Evolutionary conservation across 2,329 filamentous ascomycete species (phyloP).

Genomic region (Xylaria sp.): DNA sequence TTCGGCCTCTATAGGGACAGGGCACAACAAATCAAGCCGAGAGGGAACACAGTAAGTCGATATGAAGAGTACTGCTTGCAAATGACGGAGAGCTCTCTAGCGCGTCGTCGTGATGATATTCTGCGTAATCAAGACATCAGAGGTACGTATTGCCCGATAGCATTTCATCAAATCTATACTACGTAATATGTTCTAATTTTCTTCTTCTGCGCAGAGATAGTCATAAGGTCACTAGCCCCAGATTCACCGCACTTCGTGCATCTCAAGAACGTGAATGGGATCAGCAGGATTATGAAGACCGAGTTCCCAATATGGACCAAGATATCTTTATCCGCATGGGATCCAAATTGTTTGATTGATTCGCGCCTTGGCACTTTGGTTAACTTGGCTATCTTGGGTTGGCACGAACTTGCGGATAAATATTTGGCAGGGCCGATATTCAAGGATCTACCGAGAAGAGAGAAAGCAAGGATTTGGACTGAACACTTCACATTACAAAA

Average conservation of each 20-base stretch:
- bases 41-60: conserved; percentile 19
- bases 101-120: conserved; percentile 24
- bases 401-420: conserved; percentile 32
- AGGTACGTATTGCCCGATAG: conserved; percentile 8
- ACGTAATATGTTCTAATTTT: background rate
- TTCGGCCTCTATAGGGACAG: conserved; percentile 12
- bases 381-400: conserved; percentile 34
- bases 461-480: conserved; percentile 27
- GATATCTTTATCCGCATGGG: conserved; percentile 17
- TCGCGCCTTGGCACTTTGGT: conserved; percentile 24
- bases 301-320: conserved; percentile 33
- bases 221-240: conserved; percentile 33
- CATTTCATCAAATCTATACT: background rate
- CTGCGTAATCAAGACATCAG: conserved; percentile 23
- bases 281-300: background rate
- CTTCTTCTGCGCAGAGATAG: conserved; percentile 6
- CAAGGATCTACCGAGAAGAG: conserved; percentile 14
- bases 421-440: conserved; percentile 27
- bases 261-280: conserved; percentile 9
- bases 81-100: conserved; percentile 33
- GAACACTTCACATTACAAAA: conserved; percentile 21
- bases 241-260: conserved; percentile 20
- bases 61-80: conserved; percentile 40
- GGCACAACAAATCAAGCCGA: background rate
- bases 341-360: background rate